A percentile compares a stretch with the other conserved stretches of the same genome.
These are phyloP conservation scores for Podaxis sp. DNA, from an alignment of 768 basidiomycete genomes.

Conservation along the genomic window DNA sequence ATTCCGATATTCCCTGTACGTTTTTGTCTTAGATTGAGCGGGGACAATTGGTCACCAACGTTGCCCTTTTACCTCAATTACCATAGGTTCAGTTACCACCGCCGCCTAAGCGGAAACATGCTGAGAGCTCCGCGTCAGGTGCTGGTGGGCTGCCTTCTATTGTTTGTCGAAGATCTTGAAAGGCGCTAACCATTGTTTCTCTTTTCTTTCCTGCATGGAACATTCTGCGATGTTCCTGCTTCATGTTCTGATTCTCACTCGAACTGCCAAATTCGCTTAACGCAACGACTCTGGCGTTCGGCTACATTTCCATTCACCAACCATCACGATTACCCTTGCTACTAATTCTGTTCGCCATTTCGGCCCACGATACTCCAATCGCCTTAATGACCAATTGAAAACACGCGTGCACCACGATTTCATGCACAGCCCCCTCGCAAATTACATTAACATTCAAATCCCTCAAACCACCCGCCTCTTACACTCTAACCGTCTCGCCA, in stretches of 20 bases:
- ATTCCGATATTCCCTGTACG: conserved; percentile 71
- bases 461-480: conserved; percentile 79
- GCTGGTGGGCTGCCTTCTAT: conserved; percentile 1
- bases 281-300: background rate
- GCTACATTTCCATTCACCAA: background rate
- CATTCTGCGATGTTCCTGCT: background rate
- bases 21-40: background rate
- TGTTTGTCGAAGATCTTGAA: background rate
- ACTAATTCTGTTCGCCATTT: background rate
- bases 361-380: background rate
- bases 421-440: conserved; percentile 33
- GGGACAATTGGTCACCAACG: background rate
- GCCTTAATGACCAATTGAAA: conserved; percentile 7
- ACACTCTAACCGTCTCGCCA: conserved; percentile 68
- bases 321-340: background rate
- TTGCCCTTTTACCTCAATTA: background rate
- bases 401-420: background rate
- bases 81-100: conserved; percentile 10
- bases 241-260: background rate
- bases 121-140: background rate
- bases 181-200: background rate
- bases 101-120: conserved; percentile 7
- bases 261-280: background rate
- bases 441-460: conserved; percentile 87
- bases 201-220: background rate